Evolutionary conservation across 441 rosid species (phyloP).

Genomic region (Mallotus japonicus): DNA sequence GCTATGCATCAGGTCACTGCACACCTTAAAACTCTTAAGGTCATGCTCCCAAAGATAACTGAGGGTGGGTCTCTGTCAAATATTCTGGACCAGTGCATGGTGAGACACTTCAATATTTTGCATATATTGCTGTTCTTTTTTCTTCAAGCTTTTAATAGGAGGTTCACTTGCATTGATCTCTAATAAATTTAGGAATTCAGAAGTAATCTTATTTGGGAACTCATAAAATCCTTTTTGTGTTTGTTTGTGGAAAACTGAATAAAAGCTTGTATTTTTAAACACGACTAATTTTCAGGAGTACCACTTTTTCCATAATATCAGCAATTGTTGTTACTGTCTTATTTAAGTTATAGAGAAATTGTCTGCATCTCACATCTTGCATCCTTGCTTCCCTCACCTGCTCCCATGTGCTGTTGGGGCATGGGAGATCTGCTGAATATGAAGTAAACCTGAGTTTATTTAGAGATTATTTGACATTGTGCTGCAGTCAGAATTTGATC

Average conservation of each 20-base stretch:
- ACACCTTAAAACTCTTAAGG: conserved; percentile 86
- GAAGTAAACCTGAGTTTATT: background rate
- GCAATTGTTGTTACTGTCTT: background rate
- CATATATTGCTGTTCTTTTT: conserved; percentile 2
- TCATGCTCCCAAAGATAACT: conserved; percentile 93
- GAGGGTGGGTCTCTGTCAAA: conserved; percentile 93
- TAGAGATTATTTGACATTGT: background rate
- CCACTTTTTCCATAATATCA: background rate
- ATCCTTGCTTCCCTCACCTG: background rate
- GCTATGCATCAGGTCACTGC: conserved; percentile 96
- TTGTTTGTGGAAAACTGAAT: conserved; percentile 7
- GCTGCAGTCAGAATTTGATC: conserved; percentile 19
- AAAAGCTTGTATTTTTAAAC: background rate
- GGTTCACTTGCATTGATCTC: background rate
- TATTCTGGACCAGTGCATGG: conserved; percentile 96
- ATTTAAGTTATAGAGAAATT: background rate
- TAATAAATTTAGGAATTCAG: conserved; percentile 5
- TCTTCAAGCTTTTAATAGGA: conserved; percentile 11
- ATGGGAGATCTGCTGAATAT: background rate
- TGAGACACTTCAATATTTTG: conserved; percentile 29
- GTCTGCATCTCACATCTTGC: background rate
- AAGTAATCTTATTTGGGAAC: background rate
- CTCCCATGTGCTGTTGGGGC: background rate
- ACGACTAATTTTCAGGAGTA: background rate
- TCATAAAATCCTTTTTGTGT: background rate